These are phyloP conservation scores for Sordariomycetes sp. DNA, from an alignment of 2,329 filamentous ascomycete species.

Conservation along the genomic window DNA sequence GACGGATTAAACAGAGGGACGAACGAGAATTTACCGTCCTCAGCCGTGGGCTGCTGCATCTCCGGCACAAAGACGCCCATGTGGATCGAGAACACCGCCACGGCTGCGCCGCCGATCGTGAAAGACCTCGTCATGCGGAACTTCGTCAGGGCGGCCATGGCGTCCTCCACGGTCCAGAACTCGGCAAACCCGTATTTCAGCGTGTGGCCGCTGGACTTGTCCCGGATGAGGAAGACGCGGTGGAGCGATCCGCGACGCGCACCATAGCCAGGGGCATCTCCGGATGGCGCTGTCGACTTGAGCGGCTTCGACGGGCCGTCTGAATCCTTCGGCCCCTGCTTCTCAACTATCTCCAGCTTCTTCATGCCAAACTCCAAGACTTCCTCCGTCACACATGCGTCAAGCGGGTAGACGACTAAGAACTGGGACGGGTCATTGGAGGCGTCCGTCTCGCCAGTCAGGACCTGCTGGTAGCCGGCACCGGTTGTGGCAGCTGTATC, in stretches of 20 bases:
- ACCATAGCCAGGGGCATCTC: conserved; percentile 50
- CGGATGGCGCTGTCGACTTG: conserved; percentile 47
- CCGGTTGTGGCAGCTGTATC: not conserved
- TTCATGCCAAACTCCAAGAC: conserved; percentile 62
- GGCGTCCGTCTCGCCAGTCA: conserved; percentile 38
- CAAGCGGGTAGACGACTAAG: conserved; percentile 61
- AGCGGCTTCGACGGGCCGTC: conserved; percentile 39
- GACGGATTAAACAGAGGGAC: conserved; percentile 57
- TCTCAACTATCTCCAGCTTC: conserved; percentile 55
- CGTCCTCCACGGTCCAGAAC: conserved; percentile 67
- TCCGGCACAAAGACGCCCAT: conserved; percentile 77
- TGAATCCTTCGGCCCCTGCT: conserved; percentile 32
- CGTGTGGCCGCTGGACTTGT: conserved; percentile 59
- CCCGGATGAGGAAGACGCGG: conserved; percentile 66
- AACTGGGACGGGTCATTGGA: conserved; percentile 59
- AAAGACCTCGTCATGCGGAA: conserved; percentile 64
- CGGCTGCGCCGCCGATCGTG: conserved; percentile 64
- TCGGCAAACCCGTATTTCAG: conserved; percentile 80
- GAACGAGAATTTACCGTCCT: conserved; percentile 56
- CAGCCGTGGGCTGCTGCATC: conserved; percentile 42
- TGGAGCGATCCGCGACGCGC: conserved; percentile 65
- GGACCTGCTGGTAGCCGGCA: conserved; percentile 14
- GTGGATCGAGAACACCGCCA: conserved; percentile 66
- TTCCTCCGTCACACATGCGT: conserved; percentile 60
- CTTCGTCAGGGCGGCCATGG: conserved; percentile 61